Conservation (phyloP, 768 basidiomycete species). For the Auriscalpium orientale region DNA sequence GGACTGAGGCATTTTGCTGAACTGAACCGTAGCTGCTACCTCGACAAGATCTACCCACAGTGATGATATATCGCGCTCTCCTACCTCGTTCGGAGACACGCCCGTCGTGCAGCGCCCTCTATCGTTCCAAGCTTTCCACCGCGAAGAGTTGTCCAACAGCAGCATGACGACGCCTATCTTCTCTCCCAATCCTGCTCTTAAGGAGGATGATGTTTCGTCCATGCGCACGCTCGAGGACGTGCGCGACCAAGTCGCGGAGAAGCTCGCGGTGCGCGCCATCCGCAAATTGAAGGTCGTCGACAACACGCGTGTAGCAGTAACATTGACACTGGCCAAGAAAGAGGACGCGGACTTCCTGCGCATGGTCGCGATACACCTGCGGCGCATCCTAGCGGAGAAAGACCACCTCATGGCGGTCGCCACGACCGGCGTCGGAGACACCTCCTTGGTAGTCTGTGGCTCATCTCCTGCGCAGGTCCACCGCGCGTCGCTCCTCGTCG, state of each 20-base stretch:
- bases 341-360: conserved; percentile 52
- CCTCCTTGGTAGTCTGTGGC: conserved; percentile 48
- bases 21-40: not conserved
- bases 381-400: conserved; percentile 28
- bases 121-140: conserved; percentile 3
- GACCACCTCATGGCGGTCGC: conserved; percentile 48
- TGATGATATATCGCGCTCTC: not conserved
- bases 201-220: not conserved
- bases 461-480: conserved; percentile 52
- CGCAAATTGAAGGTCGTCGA: conserved; percentile 43
- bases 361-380: conserved; percentile 42
- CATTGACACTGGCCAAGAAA: conserved; percentile 48
- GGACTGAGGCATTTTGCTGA: not conserved
- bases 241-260: conserved; percentile 49
- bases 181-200: not conserved
- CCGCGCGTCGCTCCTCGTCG: conserved; percentile 56
- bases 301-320: conserved; percentile 51
- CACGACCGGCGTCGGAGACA: conserved; percentile 31
- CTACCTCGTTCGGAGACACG: conserved; percentile 11
- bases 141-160: conserved; percentile 2
- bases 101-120: not conserved
- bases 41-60: not conserved
- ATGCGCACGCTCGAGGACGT: conserved; percentile 53
- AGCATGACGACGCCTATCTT: conserved; percentile 11
- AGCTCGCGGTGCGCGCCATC: conserved; percentile 48